These are phyloP conservation scores for Suillus fuscotomentosus DNA, from an alignment of 768 basidiomycete genomes.

Conservation along the genomic window DNA sequence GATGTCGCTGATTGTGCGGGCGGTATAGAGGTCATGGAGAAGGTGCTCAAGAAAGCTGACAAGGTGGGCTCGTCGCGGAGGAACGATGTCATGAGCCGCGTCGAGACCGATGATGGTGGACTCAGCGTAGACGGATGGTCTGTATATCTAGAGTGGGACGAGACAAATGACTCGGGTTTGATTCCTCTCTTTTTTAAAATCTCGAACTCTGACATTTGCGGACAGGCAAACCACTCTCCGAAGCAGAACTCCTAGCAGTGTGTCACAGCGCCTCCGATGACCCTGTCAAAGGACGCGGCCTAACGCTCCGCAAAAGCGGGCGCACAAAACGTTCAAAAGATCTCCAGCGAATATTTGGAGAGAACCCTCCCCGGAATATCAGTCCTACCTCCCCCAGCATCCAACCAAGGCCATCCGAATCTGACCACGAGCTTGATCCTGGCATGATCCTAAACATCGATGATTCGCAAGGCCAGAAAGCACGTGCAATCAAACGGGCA, in stretches of 20 bases:
- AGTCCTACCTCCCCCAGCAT: constrained; percentile 36
- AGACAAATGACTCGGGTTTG: constrained; percentile 52
- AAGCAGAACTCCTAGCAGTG: constrained; percentile 77
- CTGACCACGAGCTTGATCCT: constrained; percentile 39
- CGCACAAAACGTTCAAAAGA: constrained; percentile 40
- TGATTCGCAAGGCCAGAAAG: constrained; percentile 23
- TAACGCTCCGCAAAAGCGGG: constrained; percentile 65
- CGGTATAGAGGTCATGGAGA: constrained; percentile 85
- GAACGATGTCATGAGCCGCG: constrained; percentile 47
- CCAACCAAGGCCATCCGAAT: constrained; percentile 15
- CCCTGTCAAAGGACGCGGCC: constrained; percentile 74
- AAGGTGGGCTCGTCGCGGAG: constrained; percentile 50
- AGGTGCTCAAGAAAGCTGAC: constrained; percentile 87
- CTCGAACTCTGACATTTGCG: constrained; percentile 2
- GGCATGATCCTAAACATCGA: constrained; percentile 25
- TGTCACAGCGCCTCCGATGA: constrained; percentile 80
- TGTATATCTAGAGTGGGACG: constrained; percentile 66
- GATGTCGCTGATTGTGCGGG: constrained; percentile 78
- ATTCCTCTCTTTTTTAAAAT: constrained; percentile 7
- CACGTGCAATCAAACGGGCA: constrained; percentile 65
- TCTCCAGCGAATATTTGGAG: constrained; percentile 48
- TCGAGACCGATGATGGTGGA: constrained; percentile 71
- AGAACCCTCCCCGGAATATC: constrained; percentile 34
- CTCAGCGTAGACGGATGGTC: constrained; percentile 89
- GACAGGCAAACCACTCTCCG: constrained; percentile 68